Evolutionary conservation across 1,284 basidiomycete genomes (phyloP).

Genomic region (Moesziomyces aphidis): DNA sequence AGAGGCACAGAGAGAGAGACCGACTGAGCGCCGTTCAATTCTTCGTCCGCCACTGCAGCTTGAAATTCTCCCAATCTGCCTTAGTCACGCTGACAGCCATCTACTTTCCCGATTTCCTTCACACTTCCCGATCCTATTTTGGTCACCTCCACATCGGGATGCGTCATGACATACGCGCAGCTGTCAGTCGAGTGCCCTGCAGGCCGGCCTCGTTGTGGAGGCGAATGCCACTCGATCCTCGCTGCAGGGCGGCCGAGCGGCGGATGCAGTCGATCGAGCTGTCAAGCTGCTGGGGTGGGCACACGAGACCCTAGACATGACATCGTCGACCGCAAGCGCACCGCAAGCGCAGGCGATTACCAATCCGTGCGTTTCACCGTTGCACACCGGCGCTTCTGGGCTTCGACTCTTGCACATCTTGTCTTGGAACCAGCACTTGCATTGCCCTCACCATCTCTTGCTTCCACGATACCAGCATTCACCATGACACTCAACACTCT

Average conservation of each 20-base stretch:
- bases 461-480: neutral
- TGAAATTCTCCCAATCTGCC: slow-evolving; percentile 10
- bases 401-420: neutral
- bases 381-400: no score
- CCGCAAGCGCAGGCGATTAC: no score
- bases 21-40: no score
- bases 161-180: slow-evolving; percentile 34
- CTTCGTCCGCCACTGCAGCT: neutral
- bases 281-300: no score
- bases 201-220: neutral
- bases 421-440: neutral
- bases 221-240: slow-evolving; percentile 8
- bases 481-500: slow-evolving; percentile 17
- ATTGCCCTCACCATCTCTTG: neutral
- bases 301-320: slow-evolving; percentile 12
- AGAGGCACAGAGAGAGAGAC: no score
- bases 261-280: neutral
- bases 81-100: slow-evolving; percentile 32
- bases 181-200: neutral
- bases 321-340: slow-evolving; percentile 1
- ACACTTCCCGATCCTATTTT: no score
- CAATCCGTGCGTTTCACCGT: slow-evolving; percentile 2
- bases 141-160: slow-evolving; percentile 33
- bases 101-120: no score
- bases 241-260: neutral